Evolutionary conservation across 192 early-diverging fungal species (phyloP), one percentile per base, ranked within the genome.

Genomic region (Coemansia sp.): DNA sequence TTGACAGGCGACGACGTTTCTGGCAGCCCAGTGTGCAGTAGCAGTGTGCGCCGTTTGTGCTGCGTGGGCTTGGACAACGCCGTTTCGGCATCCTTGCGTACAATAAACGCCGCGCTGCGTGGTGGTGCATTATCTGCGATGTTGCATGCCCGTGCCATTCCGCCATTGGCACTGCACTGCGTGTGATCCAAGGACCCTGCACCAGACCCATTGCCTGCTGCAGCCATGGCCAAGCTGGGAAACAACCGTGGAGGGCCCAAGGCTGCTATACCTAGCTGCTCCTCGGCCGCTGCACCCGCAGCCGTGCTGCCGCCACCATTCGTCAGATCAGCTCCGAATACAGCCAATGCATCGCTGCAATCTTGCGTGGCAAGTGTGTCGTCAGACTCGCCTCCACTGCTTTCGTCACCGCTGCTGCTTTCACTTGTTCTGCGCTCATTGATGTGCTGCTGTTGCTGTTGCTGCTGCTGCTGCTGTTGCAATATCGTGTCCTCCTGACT

Each of bases 311-410:
- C 13, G 46, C 0, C 23, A 6, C 46, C 23, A 21, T 25, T 49
- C 25, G 46, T 23, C 13, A 21, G 21, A 49, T 49, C 46, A 49
- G 30, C 58, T 26, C 45, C 43, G 20, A 56, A 33, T 15, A 35
- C 28, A n/a, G 49, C 63, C 13, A 20, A 31, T 34, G 58, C 48
- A 31, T 48, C 66, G 34, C 34, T 30, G 30, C 42, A 55, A 34
- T 64, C 63, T 40, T 37, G n/a, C 13, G 68, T 53, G 29, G 70
- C 71, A 40, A 81, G 63, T 29, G 79, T 81, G 45, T 72, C 73
- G 63, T 81, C 79, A 12, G 79, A 81, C 58, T 81, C 79, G 4
- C 65, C 68, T 8, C 65, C 67, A 52, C 61, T 73, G 71, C 66
- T 58, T 13, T 69, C 70, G 28, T 63, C 77, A 53, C 71, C 46